A percentile compares a stretch with the other conserved stretches of the same genome.
phyloP scores from a whole-genome alignment of 2,329 filamentous ascomycete species.

The Leptographium lundbergii region DNA sequence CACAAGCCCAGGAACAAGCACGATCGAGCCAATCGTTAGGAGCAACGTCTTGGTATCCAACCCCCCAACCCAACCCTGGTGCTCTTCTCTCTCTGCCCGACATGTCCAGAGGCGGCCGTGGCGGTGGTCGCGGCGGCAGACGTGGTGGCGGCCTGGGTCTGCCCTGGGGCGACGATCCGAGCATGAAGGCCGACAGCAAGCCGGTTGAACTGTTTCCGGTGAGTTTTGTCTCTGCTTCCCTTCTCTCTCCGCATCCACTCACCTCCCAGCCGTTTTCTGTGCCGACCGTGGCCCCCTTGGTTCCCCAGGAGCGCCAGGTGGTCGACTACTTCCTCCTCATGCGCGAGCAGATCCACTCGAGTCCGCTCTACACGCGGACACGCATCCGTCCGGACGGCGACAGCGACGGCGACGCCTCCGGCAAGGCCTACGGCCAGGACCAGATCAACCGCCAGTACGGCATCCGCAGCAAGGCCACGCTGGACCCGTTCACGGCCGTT shows the following conservation, averaged over 20 bases:
- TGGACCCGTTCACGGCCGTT: slow-evolving; percentile 45
- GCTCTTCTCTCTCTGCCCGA: not conserved
- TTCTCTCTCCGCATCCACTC: not conserved
- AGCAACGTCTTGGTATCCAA: not conserved
- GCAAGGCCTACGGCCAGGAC: slow-evolving; percentile 38
- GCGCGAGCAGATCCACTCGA: slow-evolving; percentile 42
- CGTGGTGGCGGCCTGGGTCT: slow-evolving; percentile 21
- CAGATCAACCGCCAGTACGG: slow-evolving; percentile 45
- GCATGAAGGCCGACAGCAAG: slow-evolving; percentile 32
- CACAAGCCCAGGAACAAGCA: not conserved
- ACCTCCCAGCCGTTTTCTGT: slow-evolving; percentile 33
- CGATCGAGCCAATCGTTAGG: not conserved
- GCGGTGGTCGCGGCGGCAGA: slow-evolving; percentile 34
- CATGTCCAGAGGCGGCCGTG: slow-evolving; percentile 41
- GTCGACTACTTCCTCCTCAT: slow-evolving; percentile 41
- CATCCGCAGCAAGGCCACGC: slow-evolving; percentile 39
- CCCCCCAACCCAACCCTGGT: not conserved
- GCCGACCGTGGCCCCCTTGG: slow-evolving; percentile 30
- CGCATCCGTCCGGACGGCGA: slow-evolving; percentile 25
- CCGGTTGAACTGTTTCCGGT: slow-evolving; percentile 50
- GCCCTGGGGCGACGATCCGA: slow-evolving; percentile 43
- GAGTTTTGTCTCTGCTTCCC: slow-evolving; percentile 12
- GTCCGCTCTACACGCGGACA: slow-evolving; percentile 43
- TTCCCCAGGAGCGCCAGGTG: slow-evolving; percentile 29
- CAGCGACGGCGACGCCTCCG: slow-evolving; percentile 16